These are phyloP conservation scores for Suillus cothurnatus DNA, from an alignment of 768 basidiomycete species.

Conservation along the genomic window DNA sequence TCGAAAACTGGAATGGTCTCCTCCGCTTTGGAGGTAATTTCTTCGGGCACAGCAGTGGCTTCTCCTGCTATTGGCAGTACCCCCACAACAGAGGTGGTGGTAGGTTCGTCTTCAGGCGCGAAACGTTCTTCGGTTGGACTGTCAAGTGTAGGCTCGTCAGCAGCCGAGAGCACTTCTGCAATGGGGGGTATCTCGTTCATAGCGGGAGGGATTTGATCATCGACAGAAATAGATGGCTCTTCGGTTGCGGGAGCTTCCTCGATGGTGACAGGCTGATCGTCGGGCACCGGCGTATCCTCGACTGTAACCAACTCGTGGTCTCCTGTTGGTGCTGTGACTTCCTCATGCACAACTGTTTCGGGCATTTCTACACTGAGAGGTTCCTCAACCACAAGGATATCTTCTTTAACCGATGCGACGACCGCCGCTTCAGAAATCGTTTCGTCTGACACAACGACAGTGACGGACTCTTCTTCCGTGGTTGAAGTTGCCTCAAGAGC, in stretches of 20 bases:
- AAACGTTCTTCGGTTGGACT: slow-evolving; percentile 5
- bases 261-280: slow-evolving; percentile 9
- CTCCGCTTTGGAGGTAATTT: neutral
- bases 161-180: neutral
- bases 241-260: slow-evolving; percentile 5
- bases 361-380: slow-evolving; percentile 7
- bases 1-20: neutral
- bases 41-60: neutral
- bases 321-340: neutral
- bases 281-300: slow-evolving; percentile 6
- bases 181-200: slow-evolving; percentile 9
- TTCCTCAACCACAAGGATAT: slow-evolving; percentile 4
- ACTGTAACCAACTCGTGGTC: neutral
- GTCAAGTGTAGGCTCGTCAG: slow-evolving; percentile 4
- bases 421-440: neutral
- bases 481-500: slow-evolving; percentile 1
- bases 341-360: neutral
- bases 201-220: neutral
- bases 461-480: neutral
- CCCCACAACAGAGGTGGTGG: neutral
- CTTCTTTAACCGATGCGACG: slow-evolving; percentile 9
- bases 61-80: neutral
- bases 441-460: neutral
- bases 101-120: neutral
- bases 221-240: neutral